Base-by-base conservation (phyloP, 345 rosid genomes). In the Eucalyptus erythrocorys region DNA sequence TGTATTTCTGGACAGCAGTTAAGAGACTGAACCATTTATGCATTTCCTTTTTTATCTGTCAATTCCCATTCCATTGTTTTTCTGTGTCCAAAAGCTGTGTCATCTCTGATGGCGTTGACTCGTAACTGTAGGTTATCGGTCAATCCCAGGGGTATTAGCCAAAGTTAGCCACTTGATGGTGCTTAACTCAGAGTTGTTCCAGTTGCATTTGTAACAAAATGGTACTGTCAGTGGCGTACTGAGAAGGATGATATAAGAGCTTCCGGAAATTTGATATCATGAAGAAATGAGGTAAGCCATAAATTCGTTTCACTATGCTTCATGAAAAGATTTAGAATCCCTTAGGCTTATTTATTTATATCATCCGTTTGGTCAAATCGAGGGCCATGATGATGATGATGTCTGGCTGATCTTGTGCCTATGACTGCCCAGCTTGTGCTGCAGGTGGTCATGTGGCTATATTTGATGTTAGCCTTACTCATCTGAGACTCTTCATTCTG, bases 401-500 rank as follows among this genome's bases (percentile, higher is more conserved):
- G 82, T 89, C 13, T 42, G 91, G 93, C 94, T 91, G 96, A 95
- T 90, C 87, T 85, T 68, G 4, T 40, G 90, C 91, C 91, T 86
- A 26, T 71, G 87, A 90, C 90, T 93, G 95, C 96, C 94, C 95
- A 90, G 94, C 91, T 90, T 86, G 45, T 89, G 94, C 95, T 92
- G 96, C 80, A 55, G 96, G 95, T 92, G 92, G 94, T 89, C 92
- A 85, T 92, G 42, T 82, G 91, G 90, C 88, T 84, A 88, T 68
- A 93, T 88, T 79, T 95, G 96, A 94, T 93, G 92, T 86, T 79
- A 89, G 94, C 95, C 97, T 95, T 94, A 94, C 95, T 95, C 96
- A 95, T 93, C 95, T 94, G 97, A 94, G 92, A 91, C 92, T 87
- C 89, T 89, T 87, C 88, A 61, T 88, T n/a, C 71, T 68, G 6